phyloP scores from a whole-genome alignment of 2,329 filamentous ascomycete genomes.

The Penicillium brevicompactum region DNA sequence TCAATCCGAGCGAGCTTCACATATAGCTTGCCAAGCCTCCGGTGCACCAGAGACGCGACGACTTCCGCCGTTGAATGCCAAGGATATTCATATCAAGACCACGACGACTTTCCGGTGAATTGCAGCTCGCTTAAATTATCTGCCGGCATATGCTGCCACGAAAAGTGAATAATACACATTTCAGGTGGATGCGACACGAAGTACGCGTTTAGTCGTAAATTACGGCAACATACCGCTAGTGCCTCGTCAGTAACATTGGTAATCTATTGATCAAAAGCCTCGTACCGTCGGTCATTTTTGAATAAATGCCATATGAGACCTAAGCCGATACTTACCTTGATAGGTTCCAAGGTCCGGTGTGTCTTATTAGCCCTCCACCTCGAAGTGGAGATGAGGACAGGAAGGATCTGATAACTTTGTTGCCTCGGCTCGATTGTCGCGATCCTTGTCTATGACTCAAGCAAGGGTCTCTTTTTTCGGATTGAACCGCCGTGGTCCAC shows the following conservation, averaged over 20 bases:
- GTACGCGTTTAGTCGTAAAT: background rate
- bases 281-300: background rate
- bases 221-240: background rate
- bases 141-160: background rate
- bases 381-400: background rate
- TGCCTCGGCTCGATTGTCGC: background rate
- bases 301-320: background rate
- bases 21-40: background rate
- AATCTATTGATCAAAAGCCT: background rate
- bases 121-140: background rate
- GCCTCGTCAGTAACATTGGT: background rate
- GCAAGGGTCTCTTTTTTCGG: background rate
- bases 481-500: background rate
- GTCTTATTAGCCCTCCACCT: background rate
- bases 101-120: background rate
- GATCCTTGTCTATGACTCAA: background rate
- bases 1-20: background rate
- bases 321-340: background rate
- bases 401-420: slow-evolving; percentile 11
- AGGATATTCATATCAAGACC: background rate
- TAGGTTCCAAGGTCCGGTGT: background rate
- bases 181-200: background rate
- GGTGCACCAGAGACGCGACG: background rate
- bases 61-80: background rate
- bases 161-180: background rate